Percentiles rank a stretch among this genome's conserved stretches.
Conservation (phyloP, 805 yeast species). For the Saccharomycopsis javanensis region DNA sequence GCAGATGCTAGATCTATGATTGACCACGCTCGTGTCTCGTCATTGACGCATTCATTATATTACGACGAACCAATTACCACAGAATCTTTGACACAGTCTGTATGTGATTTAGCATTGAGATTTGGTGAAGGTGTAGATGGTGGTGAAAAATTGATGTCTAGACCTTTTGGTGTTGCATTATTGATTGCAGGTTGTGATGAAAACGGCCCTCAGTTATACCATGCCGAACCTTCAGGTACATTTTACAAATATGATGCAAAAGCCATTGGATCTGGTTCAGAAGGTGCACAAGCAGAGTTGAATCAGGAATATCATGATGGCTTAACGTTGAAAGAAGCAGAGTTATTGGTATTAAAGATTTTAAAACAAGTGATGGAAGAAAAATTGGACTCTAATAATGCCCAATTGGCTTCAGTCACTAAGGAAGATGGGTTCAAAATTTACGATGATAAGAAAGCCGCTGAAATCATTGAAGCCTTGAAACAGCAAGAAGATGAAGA, state of each 20-base stretch:
- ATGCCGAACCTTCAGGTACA: slow-evolving; percentile 99
- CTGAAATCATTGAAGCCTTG: slow-evolving; percentile 65
- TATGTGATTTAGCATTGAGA: slow-evolving; percentile 91
- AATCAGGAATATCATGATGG: slow-evolving; percentile 95
- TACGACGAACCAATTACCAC: slow-evolving; percentile 89
- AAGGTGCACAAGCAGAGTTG: slow-evolving; percentile 97
- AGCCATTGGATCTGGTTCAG: slow-evolving; percentile 98
- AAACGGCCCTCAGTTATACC: slow-evolving; percentile 91
- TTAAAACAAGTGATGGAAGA: slow-evolving; percentile 99
- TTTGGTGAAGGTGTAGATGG: slow-evolving; percentile 84
- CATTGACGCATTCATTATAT: slow-evolving; percentile 79
- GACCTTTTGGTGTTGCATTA: slow-evolving; percentile 98
- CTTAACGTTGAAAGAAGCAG: slow-evolving; percentile 87
- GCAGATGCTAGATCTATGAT: slow-evolving; percentile 99
- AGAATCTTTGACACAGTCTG: slow-evolving; percentile 90
- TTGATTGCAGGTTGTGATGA: slow-evolving; percentile 90
- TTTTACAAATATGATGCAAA: slow-evolving; percentile 96
- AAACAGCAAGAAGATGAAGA: slow-evolving; percentile 58
- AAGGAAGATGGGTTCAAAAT: slow-evolving; percentile 76
- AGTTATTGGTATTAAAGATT: slow-evolving; percentile 75
- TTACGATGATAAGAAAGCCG: slow-evolving; percentile 75
- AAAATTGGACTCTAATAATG: slow-evolving; percentile 87
- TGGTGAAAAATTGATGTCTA: slow-evolving; percentile 81
- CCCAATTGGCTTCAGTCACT: slow-evolving; percentile 91
- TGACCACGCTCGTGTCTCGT: slow-evolving; percentile 90